These are phyloP conservation scores for Leccinum subrobustum DNA, from an alignment of 1,284 basidiomycete species.

Conservation along the genomic window DNA sequence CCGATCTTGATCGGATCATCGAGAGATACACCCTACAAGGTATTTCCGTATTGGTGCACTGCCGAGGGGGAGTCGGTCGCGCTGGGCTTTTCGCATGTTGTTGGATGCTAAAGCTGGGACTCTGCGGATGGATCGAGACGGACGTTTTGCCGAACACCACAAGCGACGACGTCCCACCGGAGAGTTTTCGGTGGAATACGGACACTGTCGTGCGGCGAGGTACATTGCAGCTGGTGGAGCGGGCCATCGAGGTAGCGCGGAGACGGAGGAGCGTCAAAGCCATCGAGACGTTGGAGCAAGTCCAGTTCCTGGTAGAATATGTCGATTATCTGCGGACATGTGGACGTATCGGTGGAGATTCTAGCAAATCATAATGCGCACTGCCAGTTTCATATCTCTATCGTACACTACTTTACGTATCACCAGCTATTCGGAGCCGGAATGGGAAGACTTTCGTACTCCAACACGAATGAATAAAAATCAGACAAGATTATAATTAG, in stretches of 20 bases:
- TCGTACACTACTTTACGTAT: conserved; percentile 6
- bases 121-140: conserved; percentile 66
- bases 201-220: conserved; percentile 36
- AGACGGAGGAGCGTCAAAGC: conserved; percentile 80
- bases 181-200: conserved; percentile 17
- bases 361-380: not conserved
- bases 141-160: conserved; percentile 8
- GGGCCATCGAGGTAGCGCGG: conserved; percentile 72
- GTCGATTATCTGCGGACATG: conserved; percentile 59
- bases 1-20: conserved; percentile 70
- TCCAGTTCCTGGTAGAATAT: conserved; percentile 81
- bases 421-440: not conserved
- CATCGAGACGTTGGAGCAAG: conserved; percentile 91
- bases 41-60: conserved; percentile 81
- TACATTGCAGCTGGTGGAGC: conserved; percentile 69
- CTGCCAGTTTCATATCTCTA: not conserved
- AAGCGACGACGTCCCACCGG: not conserved
- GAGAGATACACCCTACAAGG: conserved; percentile 76
- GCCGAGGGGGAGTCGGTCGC: conserved; percentile 92
- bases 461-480: not conserved
- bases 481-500: not conserved
- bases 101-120: conserved; percentile 91
- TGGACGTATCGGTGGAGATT: not conserved
- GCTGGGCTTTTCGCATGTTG: conserved; percentile 92
- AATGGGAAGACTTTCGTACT: no score